Base-by-base conservation (phyloP, 2,329 filamentous ascomycete genomes). In the Fusarium sp. region DNA sequence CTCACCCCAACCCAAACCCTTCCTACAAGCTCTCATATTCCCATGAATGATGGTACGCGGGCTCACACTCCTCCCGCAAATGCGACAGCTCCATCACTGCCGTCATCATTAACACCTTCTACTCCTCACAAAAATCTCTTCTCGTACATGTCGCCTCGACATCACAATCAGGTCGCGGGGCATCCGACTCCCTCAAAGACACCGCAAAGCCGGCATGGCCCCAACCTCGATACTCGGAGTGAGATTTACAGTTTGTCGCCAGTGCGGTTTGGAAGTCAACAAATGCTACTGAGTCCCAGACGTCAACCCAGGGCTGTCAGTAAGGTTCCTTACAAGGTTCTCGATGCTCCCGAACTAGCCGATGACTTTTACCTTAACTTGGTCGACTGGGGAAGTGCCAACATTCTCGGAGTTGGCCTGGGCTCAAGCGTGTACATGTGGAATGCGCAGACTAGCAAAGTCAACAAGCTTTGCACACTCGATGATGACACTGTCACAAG, bases 111-210 rank as follows among this genome's bases (percentile, higher is more conserved):
- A 66, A 98, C 96, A 1, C 96, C 96, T 1, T 97, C 96, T 3
- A 99, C 96, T 8, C 96, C 96, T 15, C 95, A 98, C 83, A 98
- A 98, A 84, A 99, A 99, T 76, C 90, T 99, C 44, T 98, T 99
- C 81, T 94, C 93, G 33, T 98, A 97, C 81, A 91, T 94, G 83
- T 95, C 94, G 6, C 93, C 94, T 5, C 87, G 88, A 31, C 90
- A 94, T 78, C 89, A 92, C 79, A 89, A 86, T 65, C 89, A 90
- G 72, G 89, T 92, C 56, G 92, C 91, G 26, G 93, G 93, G n/a
- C 94, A 97, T 77, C 93, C 92, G 4, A 98, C 95, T 8, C 95
- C 95, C 5, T 94, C 94, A 17, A 92, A 94, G 83, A 98, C 96
- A 6, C 95, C 96, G 3, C 93, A 95, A 79, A 96, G 93, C 78